A percentile compares a stretch with the other conserved stretches of the same genome.
Conservation (phyloP, 2,329 filamentous ascomycete genomes). For the Exophiala sp. region DNA sequence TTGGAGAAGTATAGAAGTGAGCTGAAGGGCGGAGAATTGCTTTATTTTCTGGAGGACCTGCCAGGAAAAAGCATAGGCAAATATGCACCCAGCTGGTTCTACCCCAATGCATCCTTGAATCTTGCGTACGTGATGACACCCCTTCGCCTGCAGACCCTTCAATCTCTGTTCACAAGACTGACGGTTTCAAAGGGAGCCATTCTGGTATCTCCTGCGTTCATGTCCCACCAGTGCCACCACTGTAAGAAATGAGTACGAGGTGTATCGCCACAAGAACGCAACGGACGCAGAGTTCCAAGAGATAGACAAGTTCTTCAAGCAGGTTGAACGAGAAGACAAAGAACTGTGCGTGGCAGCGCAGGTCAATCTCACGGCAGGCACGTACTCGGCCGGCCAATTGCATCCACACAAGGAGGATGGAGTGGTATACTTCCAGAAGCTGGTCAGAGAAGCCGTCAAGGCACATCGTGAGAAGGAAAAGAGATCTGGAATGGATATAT, state of each 20-base stretch:
- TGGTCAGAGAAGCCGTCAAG: conserved; percentile 48
- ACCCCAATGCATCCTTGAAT: conserved; percentile 17
- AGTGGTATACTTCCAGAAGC: conserved; percentile 54
- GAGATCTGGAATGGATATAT: conserved; percentile 6
- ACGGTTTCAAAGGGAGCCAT: conserved; percentile 6
- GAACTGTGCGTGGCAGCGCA: conserved; percentile 57
- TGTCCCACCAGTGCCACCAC: conserved; percentile 36
- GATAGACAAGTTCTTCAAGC: conserved; percentile 59
- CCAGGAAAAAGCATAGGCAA: conserved; percentile 33
- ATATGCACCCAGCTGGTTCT: conserved; percentile 32
- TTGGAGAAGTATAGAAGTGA: conserved; percentile 15
- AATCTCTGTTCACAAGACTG: background rate
- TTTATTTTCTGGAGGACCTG: conserved; percentile 8
- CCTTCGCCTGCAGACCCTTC: background rate
- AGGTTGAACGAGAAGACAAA: conserved; percentile 63
- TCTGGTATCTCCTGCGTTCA: conserved; percentile 16
- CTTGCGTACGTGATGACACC: conserved; percentile 10
- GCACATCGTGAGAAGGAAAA: conserved; percentile 47
- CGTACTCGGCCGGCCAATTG: conserved; percentile 60
- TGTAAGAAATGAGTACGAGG: conserved; percentile 59
- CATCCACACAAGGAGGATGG: conserved; percentile 53
- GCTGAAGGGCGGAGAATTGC: conserved; percentile 6
- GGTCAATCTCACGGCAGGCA: conserved; percentile 56
- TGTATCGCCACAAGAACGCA: conserved; percentile 59
- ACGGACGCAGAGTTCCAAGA: conserved; percentile 56